phyloP scores from a whole-genome alignment of 2,329 filamentous ascomycete genomes.

The Phaeophleospora eucalypticola region DNA sequence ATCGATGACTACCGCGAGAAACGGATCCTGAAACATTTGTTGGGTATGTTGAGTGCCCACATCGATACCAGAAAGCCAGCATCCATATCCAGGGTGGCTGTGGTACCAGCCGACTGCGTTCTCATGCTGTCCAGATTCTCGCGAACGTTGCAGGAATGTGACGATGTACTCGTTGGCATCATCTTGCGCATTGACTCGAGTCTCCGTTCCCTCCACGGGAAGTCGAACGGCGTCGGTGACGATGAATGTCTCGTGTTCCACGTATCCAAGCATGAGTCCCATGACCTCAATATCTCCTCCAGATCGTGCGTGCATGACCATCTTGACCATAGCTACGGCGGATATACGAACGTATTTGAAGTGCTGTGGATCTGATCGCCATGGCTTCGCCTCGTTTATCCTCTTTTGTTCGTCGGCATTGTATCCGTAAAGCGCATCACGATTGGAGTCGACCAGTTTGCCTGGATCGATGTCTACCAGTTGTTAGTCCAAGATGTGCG shows the following conservation, averaged over 20 bases:
- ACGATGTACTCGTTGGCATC: slow-evolving; percentile 98
- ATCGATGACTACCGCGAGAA: slow-evolving; percentile 93
- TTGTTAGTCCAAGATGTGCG: no score
- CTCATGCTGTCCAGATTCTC: slow-evolving; percentile 74
- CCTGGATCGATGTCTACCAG: no score
- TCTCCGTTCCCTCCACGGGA: slow-evolving; percentile 97
- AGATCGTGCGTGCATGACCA: slow-evolving; percentile 98
- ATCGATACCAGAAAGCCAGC: slow-evolving; percentile 96
- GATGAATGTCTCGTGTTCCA: slow-evolving; percentile 78
- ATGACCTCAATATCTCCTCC: slow-evolving; percentile 91
- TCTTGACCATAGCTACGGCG: slow-evolving; percentile 90
- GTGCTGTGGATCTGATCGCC: slow-evolving; percentile 74
- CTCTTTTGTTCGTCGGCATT: slow-evolving; percentile 64
- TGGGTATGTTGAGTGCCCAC: slow-evolving; percentile 83
- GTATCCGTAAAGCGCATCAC: slow-evolving; percentile 90
- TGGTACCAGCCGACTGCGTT: slow-evolving; percentile 99
- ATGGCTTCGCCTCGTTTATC: slow-evolving; percentile 64
- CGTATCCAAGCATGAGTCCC: slow-evolving; percentile 96
- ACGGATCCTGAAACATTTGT: slow-evolving; percentile 82
- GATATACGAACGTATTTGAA: slow-evolving; percentile 94
- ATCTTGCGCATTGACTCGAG: slow-evolving; percentile 89
- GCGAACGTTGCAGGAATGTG: slow-evolving; percentile 70
- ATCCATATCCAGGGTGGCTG: slow-evolving; percentile 94
- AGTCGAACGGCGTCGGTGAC: slow-evolving; percentile 92
- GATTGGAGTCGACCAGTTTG: slow-evolving; percentile 75